A percentile compares a stretch with the other conserved stretches of the same genome.
Evolutionary conservation across 352 stramenopile species (phyloP).

Genomic region (Phytophthora melonis): DNA sequence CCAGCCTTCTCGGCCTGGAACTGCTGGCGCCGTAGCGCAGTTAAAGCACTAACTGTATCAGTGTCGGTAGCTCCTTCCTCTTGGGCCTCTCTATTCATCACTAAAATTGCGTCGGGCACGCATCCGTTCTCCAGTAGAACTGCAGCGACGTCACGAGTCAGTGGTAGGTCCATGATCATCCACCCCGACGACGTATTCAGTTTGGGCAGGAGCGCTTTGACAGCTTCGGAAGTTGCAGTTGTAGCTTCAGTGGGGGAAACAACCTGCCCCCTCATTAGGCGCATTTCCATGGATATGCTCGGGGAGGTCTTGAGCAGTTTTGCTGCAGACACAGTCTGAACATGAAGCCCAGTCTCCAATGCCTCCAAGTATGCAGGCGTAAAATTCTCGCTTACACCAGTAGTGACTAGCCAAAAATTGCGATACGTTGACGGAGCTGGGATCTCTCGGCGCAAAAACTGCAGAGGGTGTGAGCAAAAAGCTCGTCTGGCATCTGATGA

Average conservation of each 20-base stretch:
- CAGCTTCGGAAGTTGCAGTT: conserved; percentile 31
- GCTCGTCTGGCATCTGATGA: conserved; percentile 38
- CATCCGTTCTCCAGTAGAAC: conserved; percentile 52
- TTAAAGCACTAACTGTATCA: conserved; percentile 12
- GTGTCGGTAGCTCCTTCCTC: conserved; percentile 13
- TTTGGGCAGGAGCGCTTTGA: conserved; percentile 29
- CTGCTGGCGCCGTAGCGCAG: conserved; percentile 37
- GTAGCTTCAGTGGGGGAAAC: conserved; percentile 35
- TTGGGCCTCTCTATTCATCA: conserved; percentile 47
- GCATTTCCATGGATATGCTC: conserved; percentile 48
- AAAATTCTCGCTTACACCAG: conserved; percentile 25
- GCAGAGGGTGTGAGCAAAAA: conserved; percentile 57
- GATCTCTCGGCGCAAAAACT: conserved; percentile 53
- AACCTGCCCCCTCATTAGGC: conserved; percentile 47
- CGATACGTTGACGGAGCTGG: conserved; percentile 21
- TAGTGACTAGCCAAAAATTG: conserved; percentile 57
- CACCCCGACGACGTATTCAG: conserved; percentile 32
- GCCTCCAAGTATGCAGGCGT: conserved; percentile 27
- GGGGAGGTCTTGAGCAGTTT: conserved; percentile 39
- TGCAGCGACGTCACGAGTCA: conserved; percentile 44
- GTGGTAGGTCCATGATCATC: conserved; percentile 64
- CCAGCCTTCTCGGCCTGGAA: conserved; percentile 36
- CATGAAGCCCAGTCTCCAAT: conserved; percentile 29
- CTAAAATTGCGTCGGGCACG: conserved; percentile 62
- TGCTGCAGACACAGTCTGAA: conserved; percentile 36